Base-by-base conservation (phyloP, 495 filamentous ascomycete genomes). In the Aspergillus cavernicola region DNA sequence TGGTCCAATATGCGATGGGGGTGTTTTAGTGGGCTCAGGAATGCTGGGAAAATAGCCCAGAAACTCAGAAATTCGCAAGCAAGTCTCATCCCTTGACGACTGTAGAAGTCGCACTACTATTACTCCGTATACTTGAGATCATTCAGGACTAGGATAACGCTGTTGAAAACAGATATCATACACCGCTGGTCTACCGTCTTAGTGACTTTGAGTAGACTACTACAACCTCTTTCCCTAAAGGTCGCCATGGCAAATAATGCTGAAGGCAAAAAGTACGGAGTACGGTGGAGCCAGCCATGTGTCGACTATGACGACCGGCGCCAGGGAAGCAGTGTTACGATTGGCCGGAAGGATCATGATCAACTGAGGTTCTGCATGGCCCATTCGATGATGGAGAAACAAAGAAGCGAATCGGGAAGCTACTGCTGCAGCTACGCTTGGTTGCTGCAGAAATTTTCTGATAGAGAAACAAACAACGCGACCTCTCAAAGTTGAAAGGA, bases 301-400 rank as follows among this genome's bases (percentile, higher is more conserved):
- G 60, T 59, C 54, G 19, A 20, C 28, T 53, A 59, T 59, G 60
- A 59, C 53, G 53, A 63, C 56, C 31, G 19, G 20, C 28, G n/a
- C 28, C 50, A 59, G 52, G 29, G 43, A 37, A 1, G 24, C 15
- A 42, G 18, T 12, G 46, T 16, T 36, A 0, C 56, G 41, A 63
- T 63, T 63, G 60, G 60, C 22, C 6, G 26, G 19, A 23, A 22
- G 20, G 38, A 43, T 44, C 52, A 52, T 31, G 57, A 59, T 59
- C 53, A 57, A 56, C 57, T 57, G 60, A 59, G 60, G 54, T 63
- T 63, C 60, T 63, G 60, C 60, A 63, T 63, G 54, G 53, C 23
- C 11, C 6, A 45, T 56, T 46, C 43, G 48, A 26, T n/a, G 32
- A 46, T 46, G 53, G 44, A 16, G 31, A 36, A 40, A 37, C 49